Base-by-base conservation (phyloP, 1,139 yeast species). In the Zygosaccharomyces pseudobailii region DNA sequence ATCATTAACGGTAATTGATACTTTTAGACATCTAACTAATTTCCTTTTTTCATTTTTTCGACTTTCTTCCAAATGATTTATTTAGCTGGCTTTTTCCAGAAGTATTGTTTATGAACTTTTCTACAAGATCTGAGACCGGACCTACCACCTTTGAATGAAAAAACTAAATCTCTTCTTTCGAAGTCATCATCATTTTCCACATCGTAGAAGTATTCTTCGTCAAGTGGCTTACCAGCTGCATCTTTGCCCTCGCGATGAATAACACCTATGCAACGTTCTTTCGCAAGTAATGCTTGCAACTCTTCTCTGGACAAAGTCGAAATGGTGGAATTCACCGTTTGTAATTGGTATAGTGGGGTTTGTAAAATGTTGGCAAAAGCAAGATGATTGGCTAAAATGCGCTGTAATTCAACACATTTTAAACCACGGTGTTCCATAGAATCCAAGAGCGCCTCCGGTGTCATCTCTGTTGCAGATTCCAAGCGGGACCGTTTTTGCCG, bases 141-240 rank as follows among this genome's bases (percentile, higher is more conserved):
- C 34, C 85, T 79, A 36, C 84, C 84, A 33, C 96, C 96, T 59
- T 87, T 88, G 48, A 87, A 72, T 47, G 87, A 81, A 45, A 80
- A 78, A 6, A 89, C 95, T 59, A 89, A 70, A 43, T 68, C 68
- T 31, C 80, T 81, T 63, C 98, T 80, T 47, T 80, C 82, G 28
- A 63, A 61, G 62, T 90, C 96, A 31, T 69, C 67, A 65, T 92
- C 98, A 45, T 82, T 76, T 58, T 88, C 97, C 3, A 90, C 83
- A 53, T 85, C 81, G 61, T 92, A 92, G 65, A 88, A 92, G 62
- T 87, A 92, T 66, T 92, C 97, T 62, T 88, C 95, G 56, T 90
- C 97, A 54, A 92, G 73, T 4, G 88, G 88, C 65, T 88, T 87
- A 10, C 97, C 97, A 2, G 97, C 95, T 4, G 97, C 97, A 68